phyloP scores from a whole-genome alignment of 441 rosid species.

The Melastoma candidum region DNA sequence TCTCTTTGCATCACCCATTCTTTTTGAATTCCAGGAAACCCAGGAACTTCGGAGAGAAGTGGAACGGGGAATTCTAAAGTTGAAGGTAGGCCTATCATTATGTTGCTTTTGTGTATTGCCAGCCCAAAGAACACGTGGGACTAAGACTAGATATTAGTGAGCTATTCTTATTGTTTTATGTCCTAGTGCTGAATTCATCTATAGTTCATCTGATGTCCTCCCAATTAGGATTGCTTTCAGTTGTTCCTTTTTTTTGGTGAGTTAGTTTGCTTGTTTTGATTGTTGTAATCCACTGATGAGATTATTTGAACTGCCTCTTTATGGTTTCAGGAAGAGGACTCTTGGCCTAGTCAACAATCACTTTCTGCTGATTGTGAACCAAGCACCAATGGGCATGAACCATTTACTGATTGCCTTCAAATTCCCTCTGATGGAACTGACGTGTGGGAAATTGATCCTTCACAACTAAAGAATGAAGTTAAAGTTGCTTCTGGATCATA shows the following conservation, averaged over 20 bases:
- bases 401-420: conserved; percentile 51
- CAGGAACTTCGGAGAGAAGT: conserved; percentile 58
- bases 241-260: conserved; percentile 8
- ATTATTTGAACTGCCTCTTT: not conserved
- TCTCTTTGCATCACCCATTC: not conserved
- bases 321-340: conserved; percentile 52
- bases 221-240: conserved; percentile 9
- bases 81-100: conserved; percentile 40
- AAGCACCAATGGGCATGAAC: conserved; percentile 30
- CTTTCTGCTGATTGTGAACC: conserved; percentile 30
- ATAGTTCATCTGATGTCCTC: conserved; percentile 3
- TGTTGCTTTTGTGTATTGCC: not conserved
- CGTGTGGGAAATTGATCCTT: conserved; percentile 90
- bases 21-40: conserved; percentile 43
- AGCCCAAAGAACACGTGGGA: too few species aligned
- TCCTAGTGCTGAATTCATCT: too few species aligned
- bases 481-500: conserved; percentile 83
- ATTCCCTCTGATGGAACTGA: conserved; percentile 91
- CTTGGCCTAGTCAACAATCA: conserved; percentile 32
- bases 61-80: conserved; percentile 59
- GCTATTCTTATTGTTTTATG: too few species aligned
- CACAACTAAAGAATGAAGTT: conserved; percentile 56
- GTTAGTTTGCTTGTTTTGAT: not conserved
- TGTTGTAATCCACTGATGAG: not conserved
- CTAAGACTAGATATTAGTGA: too few species aligned